These are phyloP conservation scores for Nannochloris sp. DNA, from an alignment of 139 green algal genomes.

Conservation along the genomic window DNA sequence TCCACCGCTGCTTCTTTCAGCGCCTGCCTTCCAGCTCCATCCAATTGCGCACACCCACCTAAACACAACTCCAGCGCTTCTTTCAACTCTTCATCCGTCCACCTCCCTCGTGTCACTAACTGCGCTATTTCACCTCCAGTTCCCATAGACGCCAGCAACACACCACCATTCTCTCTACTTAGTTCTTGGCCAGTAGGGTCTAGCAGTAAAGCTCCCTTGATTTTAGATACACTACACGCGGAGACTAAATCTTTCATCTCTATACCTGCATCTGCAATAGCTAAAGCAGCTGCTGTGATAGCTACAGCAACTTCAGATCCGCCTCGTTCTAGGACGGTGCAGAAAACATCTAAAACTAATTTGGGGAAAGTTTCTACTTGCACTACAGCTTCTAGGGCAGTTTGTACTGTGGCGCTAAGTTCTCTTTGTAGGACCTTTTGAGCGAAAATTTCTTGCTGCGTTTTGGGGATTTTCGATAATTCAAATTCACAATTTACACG, in stretches of 20 bases:
- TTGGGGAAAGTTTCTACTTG: conserved; percentile 60
- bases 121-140: conserved; percentile 39
- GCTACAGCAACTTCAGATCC: conserved; percentile 45
- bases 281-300: conserved; percentile 51
- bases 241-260: conserved; percentile 62
- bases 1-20: conserved; percentile 4
- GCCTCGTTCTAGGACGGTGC: conserved; percentile 59
- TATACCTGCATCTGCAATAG: conserved; percentile 67
- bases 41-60: conserved; percentile 62
- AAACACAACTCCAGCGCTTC: conserved; percentile 55
- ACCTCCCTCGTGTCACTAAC: conserved; percentile 39
- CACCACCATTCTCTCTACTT: conserved; percentile 29
- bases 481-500: conserved; percentile 57
- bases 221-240: conserved; percentile 42
- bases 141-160: conserved; percentile 51
- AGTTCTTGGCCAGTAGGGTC: conserved; percentile 50
- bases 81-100: conserved; percentile 23
- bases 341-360: conserved; percentile 57
- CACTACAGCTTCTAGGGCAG: conserved; percentile 43
- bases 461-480: conserved; percentile 49
- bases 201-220: conserved; percentile 37
- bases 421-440: conserved; percentile 30
- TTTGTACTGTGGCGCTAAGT: conserved; percentile 30
- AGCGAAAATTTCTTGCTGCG: conserved; percentile 8
- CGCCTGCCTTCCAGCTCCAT: conserved; percentile 25